These are phyloP conservation scores for Corallochytrium limacisporum DNA, from an alignment of 78 protist genomes.

Conservation along the genomic window DNA sequence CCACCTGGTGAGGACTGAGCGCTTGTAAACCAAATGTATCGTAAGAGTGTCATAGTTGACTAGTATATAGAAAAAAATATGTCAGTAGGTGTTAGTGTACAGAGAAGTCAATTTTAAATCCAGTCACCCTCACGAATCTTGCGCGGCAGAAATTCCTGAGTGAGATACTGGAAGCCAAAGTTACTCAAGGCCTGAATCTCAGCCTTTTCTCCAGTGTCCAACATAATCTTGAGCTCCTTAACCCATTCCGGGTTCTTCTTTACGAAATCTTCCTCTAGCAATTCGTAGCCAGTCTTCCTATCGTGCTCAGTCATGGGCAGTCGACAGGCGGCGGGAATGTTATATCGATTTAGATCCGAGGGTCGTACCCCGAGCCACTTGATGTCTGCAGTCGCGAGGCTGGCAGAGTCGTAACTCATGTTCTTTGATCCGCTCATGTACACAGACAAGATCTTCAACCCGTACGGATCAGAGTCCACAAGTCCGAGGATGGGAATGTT, in stretches of 20 bases:
- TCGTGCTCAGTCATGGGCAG: conserved; percentile 46
- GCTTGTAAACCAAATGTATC: too few relatives aligned
- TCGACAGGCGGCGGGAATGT: conserved; percentile 38
- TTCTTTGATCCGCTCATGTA: conserved; percentile 51
- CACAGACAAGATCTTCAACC: conserved; percentile 45
- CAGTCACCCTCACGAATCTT: conserved; percentile 43
- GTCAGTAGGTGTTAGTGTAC: too few relatives aligned
- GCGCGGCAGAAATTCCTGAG: conserved; percentile 32
- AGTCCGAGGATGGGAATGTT: conserved; percentile 46
- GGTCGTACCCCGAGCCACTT: conserved; percentile 61
- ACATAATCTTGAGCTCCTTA: conserved; percentile 38
- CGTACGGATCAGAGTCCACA: conserved; percentile 51
- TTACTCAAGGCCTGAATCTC: conserved; percentile 49
- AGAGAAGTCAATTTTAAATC: conserved; percentile 17
- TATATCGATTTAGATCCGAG: conserved; percentile 34
- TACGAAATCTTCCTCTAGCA: conserved; percentile 41
- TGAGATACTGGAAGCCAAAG: conserved; percentile 51
- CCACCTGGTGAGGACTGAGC: too few relatives aligned
- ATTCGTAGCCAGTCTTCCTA: conserved; percentile 22
- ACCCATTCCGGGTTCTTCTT: conserved; percentile 13
- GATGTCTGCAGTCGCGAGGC: conserved; percentile 48
- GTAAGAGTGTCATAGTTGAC: too few relatives aligned
- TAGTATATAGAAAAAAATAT: too few relatives aligned
- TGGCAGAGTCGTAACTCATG: conserved; percentile 48
- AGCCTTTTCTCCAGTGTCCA: conserved; percentile 37